phyloP scores from a whole-genome alignment of 495 filamentous ascomycete species.

The Achaetomiella virescens region DNA sequence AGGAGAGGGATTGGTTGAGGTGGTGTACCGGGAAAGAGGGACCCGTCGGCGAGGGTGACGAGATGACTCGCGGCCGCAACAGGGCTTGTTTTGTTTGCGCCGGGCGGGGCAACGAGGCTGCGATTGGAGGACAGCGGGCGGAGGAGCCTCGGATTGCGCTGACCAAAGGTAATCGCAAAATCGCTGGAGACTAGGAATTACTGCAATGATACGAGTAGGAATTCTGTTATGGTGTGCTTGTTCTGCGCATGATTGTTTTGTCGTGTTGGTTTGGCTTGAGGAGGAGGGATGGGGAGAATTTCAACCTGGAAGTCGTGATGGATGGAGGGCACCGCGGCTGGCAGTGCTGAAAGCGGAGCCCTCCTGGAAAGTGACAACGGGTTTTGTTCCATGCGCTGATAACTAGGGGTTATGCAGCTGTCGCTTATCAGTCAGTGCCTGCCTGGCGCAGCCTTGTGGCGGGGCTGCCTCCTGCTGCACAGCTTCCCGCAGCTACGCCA shows the following conservation, averaged over 20 bases:
- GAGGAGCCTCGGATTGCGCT: constrained; percentile 3
- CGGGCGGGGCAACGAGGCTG: constrained; percentile 5
- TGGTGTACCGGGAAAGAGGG: constrained; percentile 4
- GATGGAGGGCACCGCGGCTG: no score
- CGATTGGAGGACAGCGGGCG: background rate
- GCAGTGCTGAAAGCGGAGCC: constrained; percentile 8
- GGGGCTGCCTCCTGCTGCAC: background rate
- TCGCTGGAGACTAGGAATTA: constrained; percentile 14
- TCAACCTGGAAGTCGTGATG: constrained; percentile 13
- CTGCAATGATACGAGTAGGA: constrained; percentile 16
- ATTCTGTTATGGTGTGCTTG: constrained; percentile 19
- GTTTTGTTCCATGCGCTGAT: no score
- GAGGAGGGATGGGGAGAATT: constrained; percentile 5
- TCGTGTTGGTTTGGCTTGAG: background rate
- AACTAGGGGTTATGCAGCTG: no score
- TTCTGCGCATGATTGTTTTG: constrained; percentile 25
- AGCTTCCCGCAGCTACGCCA: no score
- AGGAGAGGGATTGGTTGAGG: background rate
- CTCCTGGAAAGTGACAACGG: no score
- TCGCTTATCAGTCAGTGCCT: no score
- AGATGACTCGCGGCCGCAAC: constrained; percentile 5
- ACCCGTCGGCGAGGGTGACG: constrained; percentile 11
- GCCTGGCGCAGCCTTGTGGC: background rate
- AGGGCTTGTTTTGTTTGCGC: constrained; percentile 3
- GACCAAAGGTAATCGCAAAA: background rate